Evolutionary conservation across 2,329 filamentous ascomycete genomes (phyloP), one percentile per base, ranked within the genome.

Genomic region (Penicillium sp.): DNA sequence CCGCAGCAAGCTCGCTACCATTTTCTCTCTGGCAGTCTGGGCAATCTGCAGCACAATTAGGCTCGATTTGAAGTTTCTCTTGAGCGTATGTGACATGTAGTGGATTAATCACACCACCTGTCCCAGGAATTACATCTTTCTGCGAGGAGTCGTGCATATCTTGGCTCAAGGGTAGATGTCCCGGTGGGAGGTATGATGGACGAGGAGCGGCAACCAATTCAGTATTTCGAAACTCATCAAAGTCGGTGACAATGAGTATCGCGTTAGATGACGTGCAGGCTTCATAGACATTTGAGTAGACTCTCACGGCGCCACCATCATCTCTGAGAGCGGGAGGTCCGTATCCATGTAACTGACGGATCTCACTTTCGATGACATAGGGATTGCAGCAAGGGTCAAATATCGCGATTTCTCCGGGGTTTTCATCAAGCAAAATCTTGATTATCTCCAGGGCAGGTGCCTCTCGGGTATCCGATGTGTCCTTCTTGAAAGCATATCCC

Each of bases 401-500:
- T 31, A 64, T 55, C 7, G 60, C 60, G 35, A 64, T 60, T 25
- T 62, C 58, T 17, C 57, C 53, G 3, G 60, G 58, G 4, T 59
- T 59, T 19, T 64, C 60, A 44, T 61, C 60, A 6, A 64, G 31
- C 13, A 61, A 53, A 8, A 53, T 59, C 49, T 59, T 58, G 45
- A 63, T 55, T 21, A 64, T 58, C 31, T 63, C 58, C 19, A 62
- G 50, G 1, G 88, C 86, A 0, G 87, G 85, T 45, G 83, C 85
- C 69, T 91, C 88, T 33, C 89, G 82, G 10, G 87, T 89, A 69
- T 93, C 89, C 31, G 83, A 85, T 0, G 89, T 93, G 73, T 91
- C 84, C 75, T 89, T 89, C 80, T 93, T 93, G 78, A 90, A 93
- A 13, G 89, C 86, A 65, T 87, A 91, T 5, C 89, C 89, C 8